Conservation (phyloP, 495 filamentous ascomycete genomes). For the Podospora bellae-mahoneyi region DNA sequence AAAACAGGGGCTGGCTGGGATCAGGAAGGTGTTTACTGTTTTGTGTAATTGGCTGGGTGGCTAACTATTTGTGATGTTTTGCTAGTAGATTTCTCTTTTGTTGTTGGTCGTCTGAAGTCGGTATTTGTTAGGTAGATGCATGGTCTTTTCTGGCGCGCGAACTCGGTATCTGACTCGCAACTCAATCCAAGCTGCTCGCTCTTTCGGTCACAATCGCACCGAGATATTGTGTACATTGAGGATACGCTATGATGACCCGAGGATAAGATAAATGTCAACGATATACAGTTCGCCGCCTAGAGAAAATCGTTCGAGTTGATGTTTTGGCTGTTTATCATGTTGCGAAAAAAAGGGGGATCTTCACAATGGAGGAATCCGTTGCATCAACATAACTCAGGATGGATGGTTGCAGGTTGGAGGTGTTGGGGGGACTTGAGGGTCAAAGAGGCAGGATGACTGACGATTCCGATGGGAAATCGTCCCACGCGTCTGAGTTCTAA, state of each 20-base stretch:
- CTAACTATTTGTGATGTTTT: neutral
- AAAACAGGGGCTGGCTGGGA: neutral
- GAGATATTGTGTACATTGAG: neutral
- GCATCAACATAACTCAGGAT: constrained; percentile 1
- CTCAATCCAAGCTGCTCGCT: neutral
- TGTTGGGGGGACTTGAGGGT: neutral
- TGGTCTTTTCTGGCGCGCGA: neutral
- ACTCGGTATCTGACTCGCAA: neutral
- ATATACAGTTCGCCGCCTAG: neutral
- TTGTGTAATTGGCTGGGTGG: neutral
- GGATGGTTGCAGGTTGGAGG: neutral
- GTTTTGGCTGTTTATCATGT: neutral
- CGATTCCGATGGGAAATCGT: constrained; percentile 25
- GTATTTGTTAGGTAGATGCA: neutral
- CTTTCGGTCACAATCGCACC: neutral
- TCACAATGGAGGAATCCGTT: neutral
- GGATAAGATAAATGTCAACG: neutral
- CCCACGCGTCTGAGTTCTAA: constrained; percentile 14
- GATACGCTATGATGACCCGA: neutral
- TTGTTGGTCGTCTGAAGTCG: neutral
- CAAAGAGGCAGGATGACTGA: constrained; percentile 12
- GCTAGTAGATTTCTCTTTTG: neutral
- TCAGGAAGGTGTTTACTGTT: neutral
- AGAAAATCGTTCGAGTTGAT: neutral
- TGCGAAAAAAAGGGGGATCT: constrained; percentile 8